Conservation (phyloP, 176 grass and related monocot species). For the Neostapfia colusana region DNA sequence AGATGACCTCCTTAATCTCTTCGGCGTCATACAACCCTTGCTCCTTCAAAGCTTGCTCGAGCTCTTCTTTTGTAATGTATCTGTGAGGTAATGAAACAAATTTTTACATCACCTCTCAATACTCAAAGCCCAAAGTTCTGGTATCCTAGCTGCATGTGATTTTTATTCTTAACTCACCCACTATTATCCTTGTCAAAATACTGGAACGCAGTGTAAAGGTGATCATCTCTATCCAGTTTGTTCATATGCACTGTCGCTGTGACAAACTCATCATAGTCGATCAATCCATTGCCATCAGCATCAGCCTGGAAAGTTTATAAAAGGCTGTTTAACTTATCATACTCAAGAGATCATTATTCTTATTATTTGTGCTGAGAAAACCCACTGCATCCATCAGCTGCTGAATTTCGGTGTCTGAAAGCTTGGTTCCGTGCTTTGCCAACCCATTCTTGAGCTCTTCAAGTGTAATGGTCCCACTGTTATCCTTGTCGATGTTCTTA, state of each 20-base stretch:
- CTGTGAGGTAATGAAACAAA: conserved; percentile 22
- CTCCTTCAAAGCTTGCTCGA: conserved; percentile 60
- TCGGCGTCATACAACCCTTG: conserved; percentile 50
- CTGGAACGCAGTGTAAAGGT: conserved; percentile 66
- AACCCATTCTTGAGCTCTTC: conserved; percentile 63
- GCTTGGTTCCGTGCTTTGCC: conserved; percentile 60
- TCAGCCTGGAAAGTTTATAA: conserved; percentile 38
- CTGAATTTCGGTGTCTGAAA: conserved; percentile 51
- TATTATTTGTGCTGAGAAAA: not conserved
- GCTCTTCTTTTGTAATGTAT: conserved; percentile 64
- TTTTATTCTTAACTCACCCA: conserved; percentile 34
- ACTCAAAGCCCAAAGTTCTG: not conserved
- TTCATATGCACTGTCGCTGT: conserved; percentile 67
- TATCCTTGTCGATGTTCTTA: conserved; percentile 66
- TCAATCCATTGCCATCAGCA: conserved; percentile 57
- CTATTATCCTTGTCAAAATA: conserved; percentile 69
- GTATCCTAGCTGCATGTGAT: not conserved
- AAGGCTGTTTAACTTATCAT: not conserved
- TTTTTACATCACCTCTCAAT: not conserved
- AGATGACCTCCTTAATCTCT: conserved; percentile 59
- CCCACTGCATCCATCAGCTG: conserved; percentile 67
- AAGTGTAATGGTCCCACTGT: conserved; percentile 66
- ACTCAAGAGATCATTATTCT: not conserved
- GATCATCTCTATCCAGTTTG: conserved; percentile 60
- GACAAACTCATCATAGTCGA: conserved; percentile 63